Evolutionary conservation across 805 yeast species (phyloP).

Genomic region (Candida cerambycidarum): DNA sequence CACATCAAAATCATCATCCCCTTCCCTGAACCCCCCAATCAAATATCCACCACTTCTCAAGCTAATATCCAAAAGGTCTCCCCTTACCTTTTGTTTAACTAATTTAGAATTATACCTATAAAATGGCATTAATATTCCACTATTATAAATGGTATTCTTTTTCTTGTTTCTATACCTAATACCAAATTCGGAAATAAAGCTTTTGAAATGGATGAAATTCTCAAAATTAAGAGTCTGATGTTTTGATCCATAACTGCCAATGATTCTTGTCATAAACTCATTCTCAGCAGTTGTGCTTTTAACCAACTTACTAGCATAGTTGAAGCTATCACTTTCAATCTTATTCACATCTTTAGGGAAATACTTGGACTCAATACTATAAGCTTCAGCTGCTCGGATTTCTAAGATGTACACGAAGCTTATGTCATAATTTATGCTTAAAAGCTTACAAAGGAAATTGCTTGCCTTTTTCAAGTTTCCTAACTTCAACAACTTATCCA

Average conservation of each 20-base stretch:
- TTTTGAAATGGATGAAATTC: slow-evolving; percentile 40
- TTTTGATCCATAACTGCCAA: slow-evolving; percentile 42
- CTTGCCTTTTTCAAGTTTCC: slow-evolving; percentile 50
- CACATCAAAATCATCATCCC: slow-evolving; percentile 24
- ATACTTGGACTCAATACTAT: slow-evolving; percentile 37
- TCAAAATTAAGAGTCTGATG: slow-evolving; percentile 29
- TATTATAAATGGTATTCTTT: slow-evolving; percentile 32
- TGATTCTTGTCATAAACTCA: slow-evolving; percentile 42
- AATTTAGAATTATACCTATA: slow-evolving; percentile 43
- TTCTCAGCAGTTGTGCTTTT: slow-evolving; percentile 31
- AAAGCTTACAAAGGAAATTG: slow-evolving; percentile 32
- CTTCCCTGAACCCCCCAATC: slow-evolving; percentile 45
- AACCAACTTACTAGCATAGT: slow-evolving; percentile 36
- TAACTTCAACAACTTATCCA: slow-evolving; percentile 33
- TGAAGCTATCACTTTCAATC: slow-evolving; percentile 45
- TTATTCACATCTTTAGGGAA: slow-evolving; percentile 45
- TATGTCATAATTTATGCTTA: slow-evolving; percentile 33
- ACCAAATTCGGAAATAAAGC: slow-evolving; percentile 55
- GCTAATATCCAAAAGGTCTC: slow-evolving; percentile 40
- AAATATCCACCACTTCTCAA: slow-evolving; percentile 54
- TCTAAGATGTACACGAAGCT: slow-evolving; percentile 53
- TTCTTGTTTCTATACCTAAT: slow-evolving; percentile 37
- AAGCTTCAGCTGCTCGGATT: slow-evolving; percentile 49
- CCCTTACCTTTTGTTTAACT: slow-evolving; percentile 27
- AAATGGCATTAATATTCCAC: slow-evolving; percentile 57